phyloP scores from a whole-genome alignment of 1,284 basidiomycete species.

The Porphyrellus sp. region DNA sequence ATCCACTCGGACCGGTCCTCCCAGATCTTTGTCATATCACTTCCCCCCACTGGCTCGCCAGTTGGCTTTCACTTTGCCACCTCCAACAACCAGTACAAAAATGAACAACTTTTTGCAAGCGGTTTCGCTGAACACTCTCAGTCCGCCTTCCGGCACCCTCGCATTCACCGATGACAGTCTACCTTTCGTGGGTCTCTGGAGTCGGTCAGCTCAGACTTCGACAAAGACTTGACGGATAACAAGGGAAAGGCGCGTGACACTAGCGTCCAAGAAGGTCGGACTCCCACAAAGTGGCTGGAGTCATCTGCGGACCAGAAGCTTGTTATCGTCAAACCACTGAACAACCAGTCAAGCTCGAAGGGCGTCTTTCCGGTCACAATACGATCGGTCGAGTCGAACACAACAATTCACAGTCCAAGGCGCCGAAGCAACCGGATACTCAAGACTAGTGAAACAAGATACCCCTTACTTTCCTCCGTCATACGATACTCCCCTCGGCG shows the following conservation, averaged over 20 bases:
- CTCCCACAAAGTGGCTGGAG: slow-evolving; percentile 57
- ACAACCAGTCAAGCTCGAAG: slow-evolving; percentile 13
- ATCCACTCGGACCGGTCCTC: slow-evolving; percentile 65
- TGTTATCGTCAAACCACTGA: slow-evolving; percentile 23
- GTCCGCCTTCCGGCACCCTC: slow-evolving; percentile 25
- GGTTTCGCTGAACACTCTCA: slow-evolving; percentile 31
- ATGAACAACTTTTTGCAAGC: slow-evolving; percentile 31
- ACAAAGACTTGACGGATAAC: slow-evolving; percentile 44
- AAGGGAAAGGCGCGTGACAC: slow-evolving; percentile 57
- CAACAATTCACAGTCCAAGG: slow-evolving; percentile 11
- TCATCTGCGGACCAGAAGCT: slow-evolving; percentile 47
- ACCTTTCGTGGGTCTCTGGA: slow-evolving; percentile 66
- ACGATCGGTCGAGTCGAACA: slow-evolving; percentile 6
- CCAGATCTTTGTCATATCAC: slow-evolving; percentile 68
- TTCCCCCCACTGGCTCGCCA: slow-evolving; percentile 50
- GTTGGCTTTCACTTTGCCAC: slow-evolving; percentile 27
- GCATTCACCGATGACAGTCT: slow-evolving; percentile 34
- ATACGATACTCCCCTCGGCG: slow-evolving; percentile 31
- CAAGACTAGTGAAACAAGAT: slow-evolving; percentile 58
- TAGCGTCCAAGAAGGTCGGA: slow-evolving; percentile 47
- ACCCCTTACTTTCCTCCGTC: slow-evolving; percentile 62
- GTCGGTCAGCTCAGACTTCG: slow-evolving; percentile 29
- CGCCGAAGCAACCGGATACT: slow-evolving; percentile 16
- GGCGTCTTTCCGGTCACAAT: slow-evolving; percentile 7
- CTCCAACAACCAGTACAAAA: slow-evolving; percentile 21